Percentiles rank a stretch among this genome's conserved stretches.
Evolutionary conservation across 2,329 filamentous ascomycete genomes (phyloP).

Genomic region (Fusarium sp.): DNA sequence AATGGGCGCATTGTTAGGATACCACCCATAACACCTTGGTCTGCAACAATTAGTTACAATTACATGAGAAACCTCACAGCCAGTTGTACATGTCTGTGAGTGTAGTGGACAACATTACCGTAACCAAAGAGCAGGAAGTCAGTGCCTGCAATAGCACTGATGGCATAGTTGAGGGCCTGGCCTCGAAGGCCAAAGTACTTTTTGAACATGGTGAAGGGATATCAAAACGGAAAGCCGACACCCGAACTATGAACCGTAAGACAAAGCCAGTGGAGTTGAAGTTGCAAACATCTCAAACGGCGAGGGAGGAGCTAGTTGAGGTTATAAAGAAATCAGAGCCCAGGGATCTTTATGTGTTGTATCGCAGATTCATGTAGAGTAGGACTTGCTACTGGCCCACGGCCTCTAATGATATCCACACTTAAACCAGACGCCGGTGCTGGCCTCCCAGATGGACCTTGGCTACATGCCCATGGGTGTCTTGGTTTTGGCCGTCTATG

Average conservation of each 20-base stretch:
- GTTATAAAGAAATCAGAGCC: slow-evolving; percentile 37
- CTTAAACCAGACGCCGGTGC: slow-evolving; percentile 14
- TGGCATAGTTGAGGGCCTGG: slow-evolving; percentile 73
- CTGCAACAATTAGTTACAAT: slow-evolving; percentile 55
- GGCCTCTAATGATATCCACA: slow-evolving; percentile 29
- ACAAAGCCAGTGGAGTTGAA: neutral
- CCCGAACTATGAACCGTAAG: slow-evolving; percentile 3
- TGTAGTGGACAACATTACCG: slow-evolving; percentile 53
- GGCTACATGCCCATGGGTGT: slow-evolving; percentile 4
- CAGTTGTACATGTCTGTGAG: neutral
- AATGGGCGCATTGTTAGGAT: slow-evolving; percentile 76
- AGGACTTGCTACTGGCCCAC: slow-evolving; percentile 28
- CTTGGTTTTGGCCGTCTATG: slow-evolving; percentile 15
- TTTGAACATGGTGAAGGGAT: slow-evolving; percentile 47
- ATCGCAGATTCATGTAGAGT: slow-evolving; percentile 36
- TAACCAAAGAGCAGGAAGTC: slow-evolving; percentile 75
- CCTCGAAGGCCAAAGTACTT: slow-evolving; percentile 75
- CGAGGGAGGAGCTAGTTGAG: slow-evolving; percentile 15
- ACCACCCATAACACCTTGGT: slow-evolving; percentile 81
- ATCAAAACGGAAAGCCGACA: neutral
- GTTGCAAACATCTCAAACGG: neutral
- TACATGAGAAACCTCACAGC: neutral
- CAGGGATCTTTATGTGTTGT: slow-evolving; percentile 21
- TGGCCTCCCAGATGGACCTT: slow-evolving; percentile 11
- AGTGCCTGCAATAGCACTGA: slow-evolving; percentile 77